Percentiles rank a stretch among this genome's conserved stretches.
These are phyloP conservation scores for Monilinia laxa DNA, from an alignment of 2,329 filamentous ascomycete genomes.

Conservation along the genomic window DNA sequence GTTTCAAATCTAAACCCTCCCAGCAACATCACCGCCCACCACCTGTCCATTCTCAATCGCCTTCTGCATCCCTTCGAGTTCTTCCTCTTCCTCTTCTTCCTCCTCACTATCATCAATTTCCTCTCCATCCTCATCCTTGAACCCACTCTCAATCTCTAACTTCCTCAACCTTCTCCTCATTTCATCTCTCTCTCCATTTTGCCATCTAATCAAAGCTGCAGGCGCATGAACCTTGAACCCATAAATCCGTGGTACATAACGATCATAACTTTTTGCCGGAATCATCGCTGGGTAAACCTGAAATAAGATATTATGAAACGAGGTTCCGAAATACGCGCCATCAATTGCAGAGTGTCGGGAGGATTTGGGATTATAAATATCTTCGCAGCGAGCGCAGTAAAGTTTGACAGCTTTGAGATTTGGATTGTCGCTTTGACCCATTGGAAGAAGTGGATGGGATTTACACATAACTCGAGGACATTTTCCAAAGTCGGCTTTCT, in stretches of 20 bases:
- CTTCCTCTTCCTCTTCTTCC: constrained; percentile 47
- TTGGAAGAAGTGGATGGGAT: constrained; percentile 87
- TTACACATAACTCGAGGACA: constrained; percentile 96
- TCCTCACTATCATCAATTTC: constrained; percentile 56
- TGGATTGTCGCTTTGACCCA: constrained; percentile 88
- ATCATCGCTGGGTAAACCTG: constrained; percentile 93
- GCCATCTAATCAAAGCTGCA: constrained; percentile 87
- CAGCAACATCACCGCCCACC: constrained; percentile 6
- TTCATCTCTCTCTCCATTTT: constrained; percentile 74
- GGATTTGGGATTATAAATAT: constrained; percentile 98
- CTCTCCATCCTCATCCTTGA: constrained; percentile 66
- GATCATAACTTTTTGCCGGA: constrained; percentile 78
- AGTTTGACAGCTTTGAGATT: constrained; percentile 91
- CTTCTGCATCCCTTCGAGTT: constrained; percentile 22
- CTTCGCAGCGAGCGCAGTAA: constrained; percentile 95
- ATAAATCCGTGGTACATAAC: constrained; percentile 88
- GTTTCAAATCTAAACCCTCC: not conserved
- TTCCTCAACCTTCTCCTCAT: constrained; percentile 74
- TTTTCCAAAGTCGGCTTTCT: constrained; percentile 96
- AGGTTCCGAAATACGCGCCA: constrained; percentile 96
- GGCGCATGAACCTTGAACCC: constrained; percentile 94
- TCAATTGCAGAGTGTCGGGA: constrained; percentile 93
- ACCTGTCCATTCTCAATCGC: constrained; percentile 12
- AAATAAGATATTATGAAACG: constrained; percentile 98
- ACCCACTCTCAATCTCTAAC: constrained; percentile 75